Percentiles rank a stretch among this genome's conserved stretches.
Conservation (phyloP, 495 filamentous ascomycete species). For the Gamarada debralockiae region DNA sequence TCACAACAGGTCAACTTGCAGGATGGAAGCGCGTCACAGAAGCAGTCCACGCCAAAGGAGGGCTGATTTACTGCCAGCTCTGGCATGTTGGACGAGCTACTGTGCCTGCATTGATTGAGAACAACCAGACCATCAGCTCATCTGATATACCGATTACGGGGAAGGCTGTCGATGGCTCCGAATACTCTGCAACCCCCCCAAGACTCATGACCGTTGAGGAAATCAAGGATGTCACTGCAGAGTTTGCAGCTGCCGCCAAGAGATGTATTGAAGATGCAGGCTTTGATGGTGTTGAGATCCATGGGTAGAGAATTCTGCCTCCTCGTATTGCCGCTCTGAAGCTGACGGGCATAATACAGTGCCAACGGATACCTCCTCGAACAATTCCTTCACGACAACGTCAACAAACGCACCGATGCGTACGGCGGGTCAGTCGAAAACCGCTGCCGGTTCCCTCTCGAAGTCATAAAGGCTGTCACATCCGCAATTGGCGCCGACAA, state of each 20-base stretch:
- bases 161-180: slow-evolving; percentile 33
- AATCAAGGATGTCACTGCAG: slow-evolving; percentile 48
- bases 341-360: neutral
- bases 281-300: slow-evolving; percentile 75
- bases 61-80: slow-evolving; percentile 62
- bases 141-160: slow-evolving; percentile 42
- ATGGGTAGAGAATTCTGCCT: slow-evolving; percentile 34
- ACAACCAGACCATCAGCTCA: slow-evolving; percentile 37
- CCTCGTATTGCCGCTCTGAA: neutral
- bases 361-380: slow-evolving; percentile 74
- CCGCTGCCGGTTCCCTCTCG: slow-evolving; percentile 61
- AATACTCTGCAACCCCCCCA: slow-evolving; percentile 33
- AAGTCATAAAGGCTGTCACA: slow-evolving; percentile 57
- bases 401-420: slow-evolving; percentile 58
- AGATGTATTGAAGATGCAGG: slow-evolving; percentile 58
- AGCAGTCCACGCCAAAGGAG: slow-evolving; percentile 60
- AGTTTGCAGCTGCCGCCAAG: slow-evolving; percentile 55
- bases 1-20: slow-evolving; percentile 50
- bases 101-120: slow-evolving; percentile 32
- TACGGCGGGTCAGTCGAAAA: slow-evolving; percentile 74
- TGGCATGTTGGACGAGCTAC: slow-evolving; percentile 62
- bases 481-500: slow-evolving; percentile 59
- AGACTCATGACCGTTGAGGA: slow-evolving; percentile 43
- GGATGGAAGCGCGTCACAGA: slow-evolving; percentile 61
- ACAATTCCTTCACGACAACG: slow-evolving; percentile 62